These are phyloP conservation scores for Monosporascus sp. DNA, from an alignment of 2,329 filamentous ascomycete species.

Conservation along the genomic window DNA sequence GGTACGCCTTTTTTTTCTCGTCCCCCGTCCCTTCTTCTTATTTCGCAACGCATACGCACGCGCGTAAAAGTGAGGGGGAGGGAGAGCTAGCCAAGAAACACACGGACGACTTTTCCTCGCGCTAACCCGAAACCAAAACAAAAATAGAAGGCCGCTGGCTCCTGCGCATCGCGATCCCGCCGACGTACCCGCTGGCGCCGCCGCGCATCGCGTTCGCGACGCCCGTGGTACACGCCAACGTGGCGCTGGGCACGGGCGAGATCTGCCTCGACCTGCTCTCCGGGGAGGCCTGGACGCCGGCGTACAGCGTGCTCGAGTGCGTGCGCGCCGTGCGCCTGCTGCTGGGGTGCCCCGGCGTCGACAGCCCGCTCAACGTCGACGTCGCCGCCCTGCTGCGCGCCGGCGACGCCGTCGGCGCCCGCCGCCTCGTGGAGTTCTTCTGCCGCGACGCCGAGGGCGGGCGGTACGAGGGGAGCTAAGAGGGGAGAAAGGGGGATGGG, in stretches of 20 bases:
- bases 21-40: background rate
- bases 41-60: background rate
- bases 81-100: too few species aligned
- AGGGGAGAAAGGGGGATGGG: background rate
- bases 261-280: slow-evolving; percentile 84
- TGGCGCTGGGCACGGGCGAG: slow-evolving; percentile 66
- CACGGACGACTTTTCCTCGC: background rate
- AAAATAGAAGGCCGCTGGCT: slow-evolving; percentile 69
- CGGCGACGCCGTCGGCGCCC: slow-evolving; percentile 63
- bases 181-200: slow-evolving; percentile 71
- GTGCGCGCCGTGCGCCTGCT: slow-evolving; percentile 69
- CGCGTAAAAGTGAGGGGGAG: too few species aligned
- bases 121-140: slow-evolving; percentile 27
- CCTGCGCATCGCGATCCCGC: slow-evolving; percentile 69
- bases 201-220: slow-evolving; percentile 80
- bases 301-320: slow-evolving; percentile 74
- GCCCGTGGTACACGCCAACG: slow-evolving; percentile 79
- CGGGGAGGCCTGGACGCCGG: slow-evolving; percentile 72
- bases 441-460: slow-evolving; percentile 40
- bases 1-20: slow-evolving; percentile 30
- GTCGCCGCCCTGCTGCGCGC: slow-evolving; percentile 64
- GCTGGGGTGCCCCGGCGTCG: slow-evolving; percentile 61
- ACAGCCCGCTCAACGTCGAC: slow-evolving; percentile 75
- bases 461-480: slow-evolving; percentile 39
- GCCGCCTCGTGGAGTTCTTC: slow-evolving; percentile 68